Conservation (phyloP, 495 filamentous ascomycete species). For the Bacidia gigantensis region DNA sequence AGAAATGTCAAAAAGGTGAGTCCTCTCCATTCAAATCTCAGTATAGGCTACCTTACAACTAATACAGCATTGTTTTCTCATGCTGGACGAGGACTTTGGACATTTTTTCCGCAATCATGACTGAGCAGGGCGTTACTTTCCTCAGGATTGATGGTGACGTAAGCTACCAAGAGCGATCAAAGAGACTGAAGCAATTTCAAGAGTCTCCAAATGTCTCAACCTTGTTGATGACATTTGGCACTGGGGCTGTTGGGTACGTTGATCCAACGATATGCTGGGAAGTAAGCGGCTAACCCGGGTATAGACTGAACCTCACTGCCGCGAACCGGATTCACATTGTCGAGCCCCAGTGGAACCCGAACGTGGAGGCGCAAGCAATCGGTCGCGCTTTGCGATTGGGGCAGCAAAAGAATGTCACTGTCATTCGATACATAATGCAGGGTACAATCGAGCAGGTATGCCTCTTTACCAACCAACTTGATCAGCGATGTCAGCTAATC, state of each 20-base stretch:
- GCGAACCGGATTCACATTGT: conserved; percentile 20
- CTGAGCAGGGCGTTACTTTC: background rate
- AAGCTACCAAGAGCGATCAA: background rate
- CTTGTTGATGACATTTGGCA: background rate
- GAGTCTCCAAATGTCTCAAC: background rate
- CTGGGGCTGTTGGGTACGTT: background rate
- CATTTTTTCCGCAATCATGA: background rate
- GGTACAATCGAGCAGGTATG: conserved; percentile 36
- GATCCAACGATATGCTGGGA: background rate
- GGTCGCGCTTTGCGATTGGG: conserved; percentile 18
- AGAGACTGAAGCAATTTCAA: background rate
- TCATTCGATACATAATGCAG: conserved; percentile 32
- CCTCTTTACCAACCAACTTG: background rate
- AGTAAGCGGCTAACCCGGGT: background rate
- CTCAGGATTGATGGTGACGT: background rate
- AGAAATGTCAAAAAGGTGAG: background rate
- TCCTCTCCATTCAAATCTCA: background rate
- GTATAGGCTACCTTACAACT: background rate
- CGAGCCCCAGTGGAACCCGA: conserved; percentile 25
- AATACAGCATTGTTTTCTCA: background rate
- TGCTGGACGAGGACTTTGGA: background rate
- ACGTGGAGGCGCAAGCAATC: conserved; percentile 22
- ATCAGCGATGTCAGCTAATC: no score
- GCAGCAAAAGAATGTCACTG: conserved; percentile 25
- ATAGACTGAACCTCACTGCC: conserved; percentile 18